These are phyloP conservation scores for Sarcodon aspratus DNA, from an alignment of 768 basidiomycete genomes.

Conservation along the genomic window DNA sequence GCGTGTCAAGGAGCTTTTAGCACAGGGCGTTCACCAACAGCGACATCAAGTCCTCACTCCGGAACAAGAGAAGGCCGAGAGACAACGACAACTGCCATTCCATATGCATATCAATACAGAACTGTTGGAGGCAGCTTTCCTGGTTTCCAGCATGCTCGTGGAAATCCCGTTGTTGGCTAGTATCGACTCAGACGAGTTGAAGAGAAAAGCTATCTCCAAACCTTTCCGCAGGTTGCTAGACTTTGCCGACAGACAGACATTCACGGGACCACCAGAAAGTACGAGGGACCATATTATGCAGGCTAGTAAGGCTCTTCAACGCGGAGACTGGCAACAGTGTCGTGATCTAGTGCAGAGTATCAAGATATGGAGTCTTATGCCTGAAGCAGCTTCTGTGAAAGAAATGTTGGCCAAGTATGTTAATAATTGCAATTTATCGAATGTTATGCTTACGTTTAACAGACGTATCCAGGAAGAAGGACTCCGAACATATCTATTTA, in stretches of 20 bases:
- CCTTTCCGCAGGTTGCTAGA: conserved; percentile 92
- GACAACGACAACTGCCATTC: conserved; percentile 93
- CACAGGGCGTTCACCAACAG: conserved; percentile 92
- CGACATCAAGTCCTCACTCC: conserved; percentile 79
- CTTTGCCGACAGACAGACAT: conserved; percentile 94
- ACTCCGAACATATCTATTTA: conserved; percentile 92
- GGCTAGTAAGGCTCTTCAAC: conserved; percentile 91
- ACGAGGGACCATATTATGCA: conserved; percentile 99
- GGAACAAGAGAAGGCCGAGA: conserved; percentile 96
- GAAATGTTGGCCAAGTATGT: conserved; percentile 89
- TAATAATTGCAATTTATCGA: not conserved
- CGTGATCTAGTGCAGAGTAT: conserved; percentile 89
- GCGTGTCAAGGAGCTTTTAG: conserved; percentile 92
- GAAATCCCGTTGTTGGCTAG: conserved; percentile 94
- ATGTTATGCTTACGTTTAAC: conserved; percentile 2
- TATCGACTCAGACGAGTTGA: conserved; percentile 88
- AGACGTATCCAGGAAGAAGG: conserved; percentile 99
- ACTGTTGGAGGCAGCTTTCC: conserved; percentile 91
- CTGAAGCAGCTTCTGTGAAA: conserved; percentile 76
- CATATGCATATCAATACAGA: conserved; percentile 99
- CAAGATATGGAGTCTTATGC: conserved; percentile 98
- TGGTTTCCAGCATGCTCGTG: conserved; percentile 97
- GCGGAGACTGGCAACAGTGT: conserved; percentile 95
- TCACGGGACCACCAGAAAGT: conserved; percentile 97
- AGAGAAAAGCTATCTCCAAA: conserved; percentile 90